Percentiles rank a stretch among this genome's conserved stretches.
Conservation (phyloP, 192 early-diverging fungal genomes). For the Coemansia sp. region DNA sequence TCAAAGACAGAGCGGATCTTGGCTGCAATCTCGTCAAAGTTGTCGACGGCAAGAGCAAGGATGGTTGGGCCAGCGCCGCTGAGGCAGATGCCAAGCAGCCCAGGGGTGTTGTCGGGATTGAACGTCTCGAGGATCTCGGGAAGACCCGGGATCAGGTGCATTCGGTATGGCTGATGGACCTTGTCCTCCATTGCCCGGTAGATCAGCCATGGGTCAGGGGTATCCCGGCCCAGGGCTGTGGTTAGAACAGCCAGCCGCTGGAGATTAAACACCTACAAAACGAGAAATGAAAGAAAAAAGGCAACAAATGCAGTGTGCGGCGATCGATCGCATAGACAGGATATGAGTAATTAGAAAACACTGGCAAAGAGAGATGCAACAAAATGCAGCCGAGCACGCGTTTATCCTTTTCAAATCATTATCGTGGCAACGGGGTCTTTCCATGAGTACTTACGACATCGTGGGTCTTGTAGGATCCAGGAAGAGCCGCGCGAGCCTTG, state of each 20-base stretch:
- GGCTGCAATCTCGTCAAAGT: conserved; percentile 82
- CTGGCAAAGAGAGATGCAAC: conserved; percentile 6
- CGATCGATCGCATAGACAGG: not conserved
- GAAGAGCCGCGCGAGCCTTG: conserved; percentile 85
- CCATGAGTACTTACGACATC: conserved; percentile 66
- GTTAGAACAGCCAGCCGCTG: conserved; percentile 92
- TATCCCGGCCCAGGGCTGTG: conserved; percentile 68
- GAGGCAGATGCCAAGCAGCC: conserved; percentile 88
- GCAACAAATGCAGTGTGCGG: not conserved
- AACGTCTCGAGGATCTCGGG: conserved; percentile 76
- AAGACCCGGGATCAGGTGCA: conserved; percentile 91
- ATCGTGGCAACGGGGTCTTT: too few relatives aligned
- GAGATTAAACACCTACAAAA: conserved; percentile 71
- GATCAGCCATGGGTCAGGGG: conserved; percentile 74
- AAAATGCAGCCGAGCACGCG: not conserved
- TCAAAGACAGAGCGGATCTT: conserved; percentile 39
- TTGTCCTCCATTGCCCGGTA: conserved; percentile 92
- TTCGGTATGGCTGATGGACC: conserved; percentile 95
- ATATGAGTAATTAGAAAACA: conserved; percentile 7
- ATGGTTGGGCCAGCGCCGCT: conserved; percentile 98
- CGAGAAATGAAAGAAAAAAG: not conserved
- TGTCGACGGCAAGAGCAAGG: conserved; percentile 76
- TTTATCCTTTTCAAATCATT: too few relatives aligned
- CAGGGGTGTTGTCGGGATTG: conserved; percentile 70
- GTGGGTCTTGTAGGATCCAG: conserved; percentile 64